Base-by-base conservation (phyloP, 495 filamentous ascomycete species). In the Copromyces sp. region DNA sequence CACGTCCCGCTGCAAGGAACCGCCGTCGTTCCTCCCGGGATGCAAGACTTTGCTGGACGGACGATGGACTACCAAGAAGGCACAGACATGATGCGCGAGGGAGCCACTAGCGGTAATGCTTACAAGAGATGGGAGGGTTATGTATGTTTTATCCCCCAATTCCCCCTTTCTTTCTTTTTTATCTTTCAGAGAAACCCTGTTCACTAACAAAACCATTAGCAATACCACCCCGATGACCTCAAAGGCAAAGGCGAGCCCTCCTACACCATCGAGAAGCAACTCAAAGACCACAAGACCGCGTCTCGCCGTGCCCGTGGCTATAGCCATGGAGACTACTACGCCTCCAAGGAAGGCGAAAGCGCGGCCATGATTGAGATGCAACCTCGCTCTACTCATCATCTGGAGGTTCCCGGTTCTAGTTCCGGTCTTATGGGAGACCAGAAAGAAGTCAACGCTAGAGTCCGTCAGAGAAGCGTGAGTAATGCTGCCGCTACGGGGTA, bases 1-100 rank as follows among this genome's bases (percentile, higher is more conserved):
- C 93, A 97, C 76, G 88, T 93, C 4, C 95, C 95, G 0, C 82
- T 99, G 0, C 93, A 97, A 78, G 95, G 95, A 0, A 90, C 89
- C 0, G 94, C 95, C 1, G 83, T 84, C 29, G 86, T 93, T 35
- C 91, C 95, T 0, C 91, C 93, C 0, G 94, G 95, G 4, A 80
- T 84, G 72, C 82, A 77, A 1, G 93, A 94, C 72, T 76, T 84
- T 6, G 86, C 87, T 37, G 94, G 94, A 0, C 85, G 89, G 40
- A 82, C 85, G 0, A 92, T 97, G 81, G 72, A 90, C 0, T 99
- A 99, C 76, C 84, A 94, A 75, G 95, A 99, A 78, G 95, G 94
- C 3, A 84, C 89, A 0, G 92, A 98, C 73, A 83, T 97, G 82
- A 93, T 92, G 90, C 85, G 89, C 20, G 94, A 96, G 72, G 72